Percentiles rank a stretch among this genome's conserved stretches.
These are phyloP conservation scores for Hericium erinaceus DNA, from an alignment of 768 basidiomycete species.

Conservation along the genomic window DNA sequence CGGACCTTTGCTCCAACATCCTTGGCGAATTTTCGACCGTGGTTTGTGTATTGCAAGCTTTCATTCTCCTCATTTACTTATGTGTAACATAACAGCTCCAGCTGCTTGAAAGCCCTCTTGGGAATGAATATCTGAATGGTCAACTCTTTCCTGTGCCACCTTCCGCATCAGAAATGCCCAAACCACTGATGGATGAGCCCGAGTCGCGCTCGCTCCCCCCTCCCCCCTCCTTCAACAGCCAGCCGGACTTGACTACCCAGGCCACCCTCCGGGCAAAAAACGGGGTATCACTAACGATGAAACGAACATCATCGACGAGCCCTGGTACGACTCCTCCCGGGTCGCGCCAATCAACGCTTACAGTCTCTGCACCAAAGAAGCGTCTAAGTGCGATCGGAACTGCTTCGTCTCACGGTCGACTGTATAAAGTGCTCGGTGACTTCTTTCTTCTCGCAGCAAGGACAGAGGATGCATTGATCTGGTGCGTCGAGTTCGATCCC, in stretches of 20 bases:
- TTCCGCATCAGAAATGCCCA: slow-evolving; percentile 49
- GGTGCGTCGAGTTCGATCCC: slow-evolving; percentile 37
- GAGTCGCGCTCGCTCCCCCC: slow-evolving; percentile 36
- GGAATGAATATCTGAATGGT: slow-evolving; percentile 79
- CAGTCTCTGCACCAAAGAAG: slow-evolving; percentile 39
- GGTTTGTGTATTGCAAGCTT: slow-evolving; percentile 38
- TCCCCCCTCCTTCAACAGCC: slow-evolving; percentile 41
- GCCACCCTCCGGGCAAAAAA: slow-evolving; percentile 17
- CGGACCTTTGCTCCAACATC: slow-evolving; percentile 82
- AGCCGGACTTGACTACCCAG: slow-evolving; percentile 39
- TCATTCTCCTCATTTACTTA: background rate
- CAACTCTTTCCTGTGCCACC: slow-evolving; percentile 56
- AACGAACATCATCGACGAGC: slow-evolving; percentile 47
- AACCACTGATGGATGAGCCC: slow-evolving; percentile 37
- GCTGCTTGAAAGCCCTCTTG: slow-evolving; percentile 71
- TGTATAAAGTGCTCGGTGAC: slow-evolving; percentile 84
- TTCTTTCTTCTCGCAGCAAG: slow-evolving; percentile 85
- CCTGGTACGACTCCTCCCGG: slow-evolving; percentile 21
- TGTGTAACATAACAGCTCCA: slow-evolving; percentile 43
- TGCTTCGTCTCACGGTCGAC: slow-evolving; percentile 72
- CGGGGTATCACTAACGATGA: slow-evolving; percentile 26
- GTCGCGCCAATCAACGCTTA: slow-evolving; percentile 46
- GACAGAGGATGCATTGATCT: slow-evolving; percentile 69
- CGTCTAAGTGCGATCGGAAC: slow-evolving; percentile 54
- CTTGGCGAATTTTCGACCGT: slow-evolving; percentile 78